These are phyloP conservation scores for Avicennia marina DNA, from an alignment of 257 asterid species.

Conservation along the genomic window DNA sequence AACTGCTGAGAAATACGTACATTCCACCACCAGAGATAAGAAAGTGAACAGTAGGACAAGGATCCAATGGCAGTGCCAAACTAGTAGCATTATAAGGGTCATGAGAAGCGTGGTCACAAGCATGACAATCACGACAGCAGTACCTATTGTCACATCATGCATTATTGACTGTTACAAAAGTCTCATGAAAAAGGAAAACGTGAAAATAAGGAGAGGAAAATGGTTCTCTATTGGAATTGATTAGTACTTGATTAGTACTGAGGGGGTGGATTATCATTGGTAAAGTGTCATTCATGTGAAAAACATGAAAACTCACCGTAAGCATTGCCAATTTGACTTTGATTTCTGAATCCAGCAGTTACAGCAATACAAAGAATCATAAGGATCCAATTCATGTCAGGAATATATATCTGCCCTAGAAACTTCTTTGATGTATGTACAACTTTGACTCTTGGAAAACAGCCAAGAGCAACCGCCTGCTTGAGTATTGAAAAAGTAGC, in stretches of 20 bases:
- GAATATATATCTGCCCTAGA: slow-evolving; percentile 67
- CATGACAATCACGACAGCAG: slow-evolving; percentile 79
- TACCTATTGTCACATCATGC: slow-evolving; percentile 31
- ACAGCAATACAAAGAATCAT: slow-evolving; percentile 79
- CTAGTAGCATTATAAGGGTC: slow-evolving; percentile 62
- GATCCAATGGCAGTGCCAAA: slow-evolving; percentile 72
- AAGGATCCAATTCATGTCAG: slow-evolving; percentile 75
- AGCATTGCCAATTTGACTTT: slow-evolving; percentile 75
- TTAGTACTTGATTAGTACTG: no score
- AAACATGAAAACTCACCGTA: slow-evolving; percentile 45
- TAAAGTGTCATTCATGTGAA: neutral
- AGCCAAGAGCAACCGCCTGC: slow-evolving; percentile 74
- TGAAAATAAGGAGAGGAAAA: no score
- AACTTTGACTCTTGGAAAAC: slow-evolving; percentile 77
- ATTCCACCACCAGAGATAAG: slow-evolving; percentile 57
- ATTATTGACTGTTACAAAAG: no score
- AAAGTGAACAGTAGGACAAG: slow-evolving; percentile 47
- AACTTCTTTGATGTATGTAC: slow-evolving; percentile 81
- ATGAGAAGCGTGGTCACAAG: slow-evolving; percentile 69
- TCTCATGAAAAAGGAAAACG: no score
- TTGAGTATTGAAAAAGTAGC: slow-evolving; percentile 74
- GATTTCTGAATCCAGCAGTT: slow-evolving; percentile 68
- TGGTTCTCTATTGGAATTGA: no score
- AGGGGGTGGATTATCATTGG: no score
- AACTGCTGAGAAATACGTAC: slow-evolving; percentile 59